Percentiles rank a stretch among this genome's conserved stretches.
Conservation (phyloP, 108 stramenopile genomes). For the Pseudonitzschia delicatissima region DNA sequence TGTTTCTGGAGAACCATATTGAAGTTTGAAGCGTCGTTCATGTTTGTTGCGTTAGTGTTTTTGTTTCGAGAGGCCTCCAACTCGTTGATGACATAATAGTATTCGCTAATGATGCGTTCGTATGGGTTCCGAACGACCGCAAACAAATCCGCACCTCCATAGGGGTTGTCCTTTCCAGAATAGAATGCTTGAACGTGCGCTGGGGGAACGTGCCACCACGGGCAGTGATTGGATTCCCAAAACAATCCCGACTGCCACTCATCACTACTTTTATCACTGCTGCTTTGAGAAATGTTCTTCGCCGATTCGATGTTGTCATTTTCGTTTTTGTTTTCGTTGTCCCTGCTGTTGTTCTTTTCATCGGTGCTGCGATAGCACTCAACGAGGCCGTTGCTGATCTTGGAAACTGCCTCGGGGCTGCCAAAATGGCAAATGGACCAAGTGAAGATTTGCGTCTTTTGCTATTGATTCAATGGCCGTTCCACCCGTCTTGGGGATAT, state of each 20-base stretch:
- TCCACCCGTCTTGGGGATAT: slow-evolving; percentile 56
- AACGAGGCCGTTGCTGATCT: neutral
- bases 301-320: no score
- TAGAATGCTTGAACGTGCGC: neutral
- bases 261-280: neutral
- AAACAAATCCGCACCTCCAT: slow-evolving; percentile 33
- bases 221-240: neutral
- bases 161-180: neutral
- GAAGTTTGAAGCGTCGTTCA: neutral
- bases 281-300: no score
- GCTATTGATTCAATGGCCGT: slow-evolving; percentile 35
- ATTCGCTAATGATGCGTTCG: slow-evolving; percentile 46
- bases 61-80: no score
- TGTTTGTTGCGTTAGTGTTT: neutral
- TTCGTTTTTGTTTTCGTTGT: no score
- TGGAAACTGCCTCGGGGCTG: neutral
- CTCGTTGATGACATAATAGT: slow-evolving; percentile 19
- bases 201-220: slow-evolving; percentile 15
- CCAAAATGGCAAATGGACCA: slow-evolving; percentile 52
- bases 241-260: neutral
- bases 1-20: neutral
- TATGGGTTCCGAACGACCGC: slow-evolving; percentile 53
- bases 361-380: no score
- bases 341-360: no score
- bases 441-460: slow-evolving; percentile 15